A percentile compares a stretch with the other conserved stretches of the same genome.
phyloP scores from a whole-genome alignment of 2,329 filamentous ascomycete species.

The Venturia pyrina region DNA sequence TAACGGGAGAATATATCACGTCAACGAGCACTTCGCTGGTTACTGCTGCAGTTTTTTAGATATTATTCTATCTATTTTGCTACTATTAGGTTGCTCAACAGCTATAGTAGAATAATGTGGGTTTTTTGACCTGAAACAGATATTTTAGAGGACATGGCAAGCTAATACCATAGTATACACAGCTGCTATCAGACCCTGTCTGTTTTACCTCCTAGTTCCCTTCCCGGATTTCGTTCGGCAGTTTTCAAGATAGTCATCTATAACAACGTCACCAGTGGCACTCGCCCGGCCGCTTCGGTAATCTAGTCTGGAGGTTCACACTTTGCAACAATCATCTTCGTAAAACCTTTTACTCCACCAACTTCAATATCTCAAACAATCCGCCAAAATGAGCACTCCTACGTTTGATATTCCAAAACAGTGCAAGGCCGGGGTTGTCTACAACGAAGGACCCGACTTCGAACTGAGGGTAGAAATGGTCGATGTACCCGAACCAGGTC shows the following conservation, averaged over 20 bases:
- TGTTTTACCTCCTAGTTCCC: background rate
- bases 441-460: constrained; percentile 42
- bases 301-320: background rate
- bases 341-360: background rate
- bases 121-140: too few species aligned
- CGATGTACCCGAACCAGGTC: constrained; percentile 39
- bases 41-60: background rate
- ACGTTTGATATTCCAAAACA: constrained; percentile 34
- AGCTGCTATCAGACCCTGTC: background rate
- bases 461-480: constrained; percentile 38
- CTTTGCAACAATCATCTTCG: background rate
- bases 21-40: background rate
- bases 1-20: background rate
- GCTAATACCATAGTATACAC: background rate
- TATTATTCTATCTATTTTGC: background rate
- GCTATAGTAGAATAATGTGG: too few species aligned
- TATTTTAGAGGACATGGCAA: background rate
- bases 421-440: constrained; percentile 41
- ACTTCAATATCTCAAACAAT: background rate
- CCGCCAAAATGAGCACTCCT: constrained; percentile 12
- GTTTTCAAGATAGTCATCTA: background rate
- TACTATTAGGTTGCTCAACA: background rate
- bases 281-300: background rate
- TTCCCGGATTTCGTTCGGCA: background rate
- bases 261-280: background rate